Evolutionary conservation across 2,329 filamentous ascomycete species (phyloP).

Genomic region (Lasiodiplodia sp.): DNA sequence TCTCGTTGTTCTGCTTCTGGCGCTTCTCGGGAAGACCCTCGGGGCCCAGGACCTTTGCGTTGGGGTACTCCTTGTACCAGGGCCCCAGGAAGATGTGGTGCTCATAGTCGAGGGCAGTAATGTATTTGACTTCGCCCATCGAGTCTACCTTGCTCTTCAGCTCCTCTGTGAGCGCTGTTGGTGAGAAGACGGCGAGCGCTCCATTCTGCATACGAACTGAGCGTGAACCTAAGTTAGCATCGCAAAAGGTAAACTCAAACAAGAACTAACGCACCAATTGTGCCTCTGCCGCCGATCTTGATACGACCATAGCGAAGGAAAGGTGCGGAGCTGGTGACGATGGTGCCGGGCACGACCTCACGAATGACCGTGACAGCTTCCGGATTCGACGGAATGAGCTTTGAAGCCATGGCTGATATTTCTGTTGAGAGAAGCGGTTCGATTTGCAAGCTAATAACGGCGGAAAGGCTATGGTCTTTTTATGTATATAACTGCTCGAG

Average conservation of each 20-base stretch:
- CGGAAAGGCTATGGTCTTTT: neutral
- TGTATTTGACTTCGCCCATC: conserved; percentile 75
- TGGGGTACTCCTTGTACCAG: conserved; percentile 81
- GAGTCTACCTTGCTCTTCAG: conserved; percentile 69
- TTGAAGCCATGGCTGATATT: conserved; percentile 42
- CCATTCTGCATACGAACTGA: conserved; percentile 80
- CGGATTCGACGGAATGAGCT: conserved; percentile 66
- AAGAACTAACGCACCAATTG: conserved; percentile 68
- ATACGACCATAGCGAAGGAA: conserved; percentile 82
- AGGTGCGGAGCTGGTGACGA: conserved; percentile 81
- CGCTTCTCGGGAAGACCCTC: conserved; percentile 87
- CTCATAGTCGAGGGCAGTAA: conserved; percentile 87
- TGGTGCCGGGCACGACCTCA: conserved; percentile 73
- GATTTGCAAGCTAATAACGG: neutral
- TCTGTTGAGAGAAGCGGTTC: neutral
- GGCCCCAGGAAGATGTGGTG: conserved; percentile 93
- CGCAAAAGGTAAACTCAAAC: conserved; percentile 34
- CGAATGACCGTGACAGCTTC: conserved; percentile 89
- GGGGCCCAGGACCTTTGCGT: conserved; percentile 80
- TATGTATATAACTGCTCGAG: neutral
- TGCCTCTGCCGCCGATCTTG: conserved; percentile 86
- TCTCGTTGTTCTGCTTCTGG: conserved; percentile 63
- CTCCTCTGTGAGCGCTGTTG: conserved; percentile 81
- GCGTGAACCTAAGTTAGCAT: conserved; percentile 31
- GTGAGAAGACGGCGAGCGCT: conserved; percentile 87